Evolutionary conservation across 768 basidiomycete species (phyloP), one percentile per base, ranked within the genome.

Genomic region (Lentinula boryana): DNA sequence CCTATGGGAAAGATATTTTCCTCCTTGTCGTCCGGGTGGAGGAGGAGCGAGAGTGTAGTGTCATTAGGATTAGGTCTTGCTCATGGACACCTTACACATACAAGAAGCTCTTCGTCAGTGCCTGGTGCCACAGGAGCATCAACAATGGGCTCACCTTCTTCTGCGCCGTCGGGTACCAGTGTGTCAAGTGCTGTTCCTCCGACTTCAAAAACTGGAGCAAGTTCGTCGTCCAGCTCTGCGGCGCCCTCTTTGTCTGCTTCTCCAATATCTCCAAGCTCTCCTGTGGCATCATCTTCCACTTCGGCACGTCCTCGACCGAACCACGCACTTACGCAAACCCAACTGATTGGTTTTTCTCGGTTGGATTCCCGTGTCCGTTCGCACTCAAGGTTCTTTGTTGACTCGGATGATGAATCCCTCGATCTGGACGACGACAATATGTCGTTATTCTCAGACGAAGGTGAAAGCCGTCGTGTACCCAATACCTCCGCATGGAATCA

Each of bases 1-100:
- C 55, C 55, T 43, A 56, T 56, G 41, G 55, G 55, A 16, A 56
- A 31, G 40, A 56, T 56, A 56, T 56, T 56, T 8, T 56, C 55
- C 36, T 18, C 55, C 1, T 32, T 56, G 4, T 56, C 55, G 23
- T 41, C 40, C 9, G 55, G 55, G 23, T 56, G 55, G 55, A 41
- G 38, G 55, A 56, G 55, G 31, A 56, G 55, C 27, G 55, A 56
- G 55, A 40, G 36, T 5, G 38, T 56, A 6, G 55, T 48, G 21
- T 48, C 46, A n/a, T 23, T 48, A 48, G 46, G 46, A 10, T 18
- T 48, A 18, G 46, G 46, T 48, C 46, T 48, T 48, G n/a, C 46
- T 9, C 46, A 48, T 48, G 46, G 46, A 18, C 46, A 48, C n/a
- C 46, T 48, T 21, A 48, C 46, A 9, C 46, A 48, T 48, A 12